Evolutionary conservation across 2,329 filamentous ascomycete genomes (phyloP).

Genomic region (Diaporthe ampelina): DNA sequence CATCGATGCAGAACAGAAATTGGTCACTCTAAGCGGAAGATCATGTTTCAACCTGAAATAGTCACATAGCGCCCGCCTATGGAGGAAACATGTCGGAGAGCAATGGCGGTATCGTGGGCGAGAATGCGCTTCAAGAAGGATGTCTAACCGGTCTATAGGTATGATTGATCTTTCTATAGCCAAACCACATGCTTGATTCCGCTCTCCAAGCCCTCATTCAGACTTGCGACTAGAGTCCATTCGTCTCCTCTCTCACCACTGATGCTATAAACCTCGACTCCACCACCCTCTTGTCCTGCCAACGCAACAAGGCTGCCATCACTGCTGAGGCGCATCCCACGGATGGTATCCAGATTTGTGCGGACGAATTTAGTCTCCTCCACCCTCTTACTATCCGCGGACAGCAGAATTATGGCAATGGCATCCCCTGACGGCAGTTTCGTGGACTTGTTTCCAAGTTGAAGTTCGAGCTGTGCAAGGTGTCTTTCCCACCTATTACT

Average conservation of each 20-base stretch:
- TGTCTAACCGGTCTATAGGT: not conserved
- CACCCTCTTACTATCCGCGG: not conserved
- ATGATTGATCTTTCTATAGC: not conserved
- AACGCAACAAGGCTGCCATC: not conserved
- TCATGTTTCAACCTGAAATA: not conserved
- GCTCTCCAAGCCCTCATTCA: not conserved
- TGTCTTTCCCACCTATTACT: constrained; percentile 20
- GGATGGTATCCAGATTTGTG: constrained; percentile 2
- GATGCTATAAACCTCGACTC: not conserved
- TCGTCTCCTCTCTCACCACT: not conserved
- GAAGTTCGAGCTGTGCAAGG: not conserved
- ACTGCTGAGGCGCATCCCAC: not conserved
- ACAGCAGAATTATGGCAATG: constrained; percentile 8
- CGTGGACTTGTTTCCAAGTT: not conserved
- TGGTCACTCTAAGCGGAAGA: not conserved
- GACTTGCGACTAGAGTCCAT: not conserved
- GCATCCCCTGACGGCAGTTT: constrained; percentile 9
- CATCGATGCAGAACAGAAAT: not conserved
- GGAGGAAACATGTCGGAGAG: not conserved
- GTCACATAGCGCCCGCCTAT: no score
- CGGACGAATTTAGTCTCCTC: not conserved
- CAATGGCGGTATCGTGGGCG: no score
- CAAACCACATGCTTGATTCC: constrained; percentile 7
- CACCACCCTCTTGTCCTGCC: not conserved
- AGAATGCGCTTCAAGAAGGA: not conserved